Evolutionary conservation across 441 rosid species (phyloP).

Genomic region (Jatropha multifida): DNA sequence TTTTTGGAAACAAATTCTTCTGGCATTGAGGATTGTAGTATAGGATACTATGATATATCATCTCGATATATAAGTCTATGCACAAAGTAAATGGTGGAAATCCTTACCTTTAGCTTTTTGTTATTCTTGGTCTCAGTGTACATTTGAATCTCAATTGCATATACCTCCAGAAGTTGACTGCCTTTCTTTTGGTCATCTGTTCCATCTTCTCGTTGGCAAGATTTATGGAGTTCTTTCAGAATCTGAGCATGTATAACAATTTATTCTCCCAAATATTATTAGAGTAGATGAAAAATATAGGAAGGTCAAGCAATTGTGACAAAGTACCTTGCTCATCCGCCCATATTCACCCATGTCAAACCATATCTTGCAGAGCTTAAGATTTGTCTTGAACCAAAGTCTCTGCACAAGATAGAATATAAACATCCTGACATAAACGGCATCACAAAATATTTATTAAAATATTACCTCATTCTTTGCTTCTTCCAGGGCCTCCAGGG

Average conservation of each 20-base stretch:
- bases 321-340: constrained; percentile 84
- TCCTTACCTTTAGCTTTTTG: constrained; percentile 88
- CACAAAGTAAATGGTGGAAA: constrained; percentile 12
- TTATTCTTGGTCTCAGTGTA: constrained; percentile 98
- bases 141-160: constrained; percentile 97
- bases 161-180: constrained; percentile 97
- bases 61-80: not conserved
- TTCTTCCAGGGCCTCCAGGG: constrained; percentile 97
- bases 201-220: constrained; percentile 98
- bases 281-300: not conserved
- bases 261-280: constrained; percentile 5
- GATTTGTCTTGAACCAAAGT: constrained; percentile 99
- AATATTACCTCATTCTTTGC: constrained; percentile 90
- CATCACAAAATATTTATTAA: not conserved
- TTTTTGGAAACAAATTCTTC: not conserved
- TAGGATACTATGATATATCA: not conserved
- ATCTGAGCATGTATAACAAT: constrained; percentile 44
- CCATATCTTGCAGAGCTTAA: constrained; percentile 98
- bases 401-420: constrained; percentile 52
- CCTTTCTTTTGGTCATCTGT: constrained; percentile 99
- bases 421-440: constrained; percentile 22
- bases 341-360: constrained; percentile 98
- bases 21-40: not conserved
- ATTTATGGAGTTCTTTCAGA: constrained; percentile 91
- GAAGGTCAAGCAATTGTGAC: constrained; percentile 6